phyloP scores from a whole-genome alignment of 345 rosid genomes.

The Noccaea bulbosa region DNA sequence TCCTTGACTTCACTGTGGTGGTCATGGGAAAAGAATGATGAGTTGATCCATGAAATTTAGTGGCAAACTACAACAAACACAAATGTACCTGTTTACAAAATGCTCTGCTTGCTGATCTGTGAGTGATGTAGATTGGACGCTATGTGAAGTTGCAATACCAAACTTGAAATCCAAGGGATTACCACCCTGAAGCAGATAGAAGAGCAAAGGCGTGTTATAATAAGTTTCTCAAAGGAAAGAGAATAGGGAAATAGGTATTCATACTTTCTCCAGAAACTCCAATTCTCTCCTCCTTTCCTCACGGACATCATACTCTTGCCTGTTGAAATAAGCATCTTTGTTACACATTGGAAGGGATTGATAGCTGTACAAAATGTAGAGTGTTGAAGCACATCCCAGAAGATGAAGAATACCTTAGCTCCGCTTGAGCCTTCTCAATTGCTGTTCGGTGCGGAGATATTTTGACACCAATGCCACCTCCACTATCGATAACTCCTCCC shows the following conservation, averaged over 20 bases:
- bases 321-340: conserved; percentile 49
- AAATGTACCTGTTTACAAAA: conserved; percentile 76
- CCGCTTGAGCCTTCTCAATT: conserved; percentile 94
- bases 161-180: conserved; percentile 97
- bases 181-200: conserved; percentile 75
- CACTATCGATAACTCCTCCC: conserved; percentile 98
- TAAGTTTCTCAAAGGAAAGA: conserved; percentile 20
- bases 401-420: conserved; percentile 70
- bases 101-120: conserved; percentile 80
- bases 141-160: conserved; percentile 70
- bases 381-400: conserved; percentile 7
- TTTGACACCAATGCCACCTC: conserved; percentile 84
- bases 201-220: conserved; percentile 24
- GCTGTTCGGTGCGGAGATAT: conserved; percentile 89
- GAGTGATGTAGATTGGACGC: conserved; percentile 95
- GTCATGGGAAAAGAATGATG: conserved; percentile 38
- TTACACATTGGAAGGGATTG: conserved; percentile 17
- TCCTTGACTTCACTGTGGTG: conserved; percentile 88
- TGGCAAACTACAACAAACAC: conserved; percentile 29
- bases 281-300: conserved; percentile 95
- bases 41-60: conserved; percentile 34
- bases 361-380: conserved; percentile 3
- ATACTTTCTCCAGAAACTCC: conserved; percentile 98
- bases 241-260: conserved; percentile 40
- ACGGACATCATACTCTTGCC: conserved; percentile 97